Conservation (phyloP, 345 rosid species). For the Rhodamnia argentea region DNA sequence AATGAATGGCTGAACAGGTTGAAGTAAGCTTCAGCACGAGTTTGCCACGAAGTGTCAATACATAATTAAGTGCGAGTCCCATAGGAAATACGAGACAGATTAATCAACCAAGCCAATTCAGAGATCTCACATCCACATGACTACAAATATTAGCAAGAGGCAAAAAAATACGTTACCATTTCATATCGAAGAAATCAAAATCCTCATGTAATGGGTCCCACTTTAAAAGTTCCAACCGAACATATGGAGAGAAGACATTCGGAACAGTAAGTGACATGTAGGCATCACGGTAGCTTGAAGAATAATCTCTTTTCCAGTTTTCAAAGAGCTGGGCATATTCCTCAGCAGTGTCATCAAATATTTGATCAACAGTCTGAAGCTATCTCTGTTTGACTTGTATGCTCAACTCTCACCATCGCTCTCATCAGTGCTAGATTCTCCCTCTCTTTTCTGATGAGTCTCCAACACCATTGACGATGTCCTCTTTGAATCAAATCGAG, state of each 20-base stretch:
- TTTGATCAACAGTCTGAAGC: constrained; percentile 65
- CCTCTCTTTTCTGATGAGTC: constrained; percentile 61
- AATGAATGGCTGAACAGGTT: constrained; percentile 59
- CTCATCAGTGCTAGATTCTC: constrained; percentile 97
- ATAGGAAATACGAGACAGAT: background rate
- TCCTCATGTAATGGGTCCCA: constrained; percentile 89
- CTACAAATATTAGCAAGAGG: background rate
- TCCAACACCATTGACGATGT: constrained; percentile 42
- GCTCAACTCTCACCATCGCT: constrained; percentile 83
- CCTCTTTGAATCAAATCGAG: constrained; percentile 59
- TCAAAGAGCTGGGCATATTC: constrained; percentile 89
- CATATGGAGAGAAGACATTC: constrained; percentile 86
- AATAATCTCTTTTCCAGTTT: constrained; percentile 76
- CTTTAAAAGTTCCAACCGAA: constrained; percentile 77
- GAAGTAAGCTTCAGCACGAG: background rate
- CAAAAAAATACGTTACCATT: constrained; percentile 36
- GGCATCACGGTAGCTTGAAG: constrained; percentile 72
- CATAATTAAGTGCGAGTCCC: background rate
- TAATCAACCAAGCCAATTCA: background rate
- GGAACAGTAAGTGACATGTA: constrained; percentile 81
- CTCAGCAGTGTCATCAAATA: constrained; percentile 84
- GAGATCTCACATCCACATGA: background rate
- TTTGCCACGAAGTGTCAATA: background rate
- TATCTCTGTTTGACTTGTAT: constrained; percentile 58
- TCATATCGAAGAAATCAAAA: constrained; percentile 67